Evolutionary conservation across 2,329 filamentous ascomycete genomes (phyloP), one percentile per base, ranked within the genome.

Genomic region (Penicillium corylophilum): DNA sequence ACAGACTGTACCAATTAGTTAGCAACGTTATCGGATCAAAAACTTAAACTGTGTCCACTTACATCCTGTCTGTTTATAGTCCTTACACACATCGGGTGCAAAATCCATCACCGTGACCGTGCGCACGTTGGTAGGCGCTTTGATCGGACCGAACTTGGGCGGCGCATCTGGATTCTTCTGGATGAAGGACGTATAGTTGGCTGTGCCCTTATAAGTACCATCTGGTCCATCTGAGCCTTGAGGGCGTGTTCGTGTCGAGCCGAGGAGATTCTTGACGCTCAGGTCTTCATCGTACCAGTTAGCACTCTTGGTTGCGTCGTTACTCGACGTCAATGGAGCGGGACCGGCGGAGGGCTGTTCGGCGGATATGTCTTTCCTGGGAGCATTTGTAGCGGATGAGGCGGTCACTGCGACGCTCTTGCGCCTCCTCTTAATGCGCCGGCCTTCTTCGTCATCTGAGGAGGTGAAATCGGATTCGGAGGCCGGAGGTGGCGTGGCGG

Each of bases 11-110:
- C 13, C 13, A 38, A 22, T 12, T 36, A 18, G 43, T 51, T 72
- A 15, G 79, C 78, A 38, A 20, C 35, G 20, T 16, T 2, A 38
- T 38, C 35, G 10, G 10, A 12, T 13, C 10, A 20, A 2, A 22
- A 3, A 0, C 20, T 20, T 9, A 38, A 1, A 18, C 13, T 12
- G 35, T 20, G 35, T 38, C 20, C 13, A 54, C 49, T 48, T 38
- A 57, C 53, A 54, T 1, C 87, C 87, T 0, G 86, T 94, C 64
- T 89, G 82, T 61, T 93, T 93, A 72, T 90, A 94, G 68, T 97
- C 94, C 71, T 97, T 97, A 74, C 94, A 99, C 0, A 95, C 89
- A 60, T 97, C 93, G 0, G 93, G 90, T 0, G 89, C 87, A 68
- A 90, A 97, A 68, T 99, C 94, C 28, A 85, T 95, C 6, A 93